Base-by-base conservation (phyloP, 108 stramenopile species). In the Conticribra weissflogii region DNA sequence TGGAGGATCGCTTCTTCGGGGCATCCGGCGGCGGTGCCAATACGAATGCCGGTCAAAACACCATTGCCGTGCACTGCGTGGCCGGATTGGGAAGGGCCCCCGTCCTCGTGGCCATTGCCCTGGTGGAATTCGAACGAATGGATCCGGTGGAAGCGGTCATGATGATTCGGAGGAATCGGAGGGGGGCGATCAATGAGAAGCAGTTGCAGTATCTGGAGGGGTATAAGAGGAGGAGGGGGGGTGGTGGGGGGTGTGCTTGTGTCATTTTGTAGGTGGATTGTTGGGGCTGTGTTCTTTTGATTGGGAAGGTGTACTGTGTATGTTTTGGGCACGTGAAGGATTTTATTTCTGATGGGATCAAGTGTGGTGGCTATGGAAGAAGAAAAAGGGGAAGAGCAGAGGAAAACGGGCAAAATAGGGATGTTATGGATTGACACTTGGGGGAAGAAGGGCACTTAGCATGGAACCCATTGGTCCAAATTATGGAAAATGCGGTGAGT, bases 11-110 rank as follows among this genome's bases (percentile, higher is more conserved):
- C 0, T 96, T 97, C 74, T 91, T 76, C 60, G 53, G 55, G 2
- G 23, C 29, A 14, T 23, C 17, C 22, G 58, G 17, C 50, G 33
- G 52, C 14, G 54, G 56, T 23, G n/a, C 15, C 22, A 65, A 51
- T 34, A 49, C 32, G 17, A 33, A 54, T 21, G 21, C 17, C 4
- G 21, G 21, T 48, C 0, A 33, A 5, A 48, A 47, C 3, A 76
- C 91, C 24, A 93, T 99, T 63, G 97, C 97, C n/a, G 96, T 98
- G 12, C 98, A 99, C 80, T 99, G 98, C 69, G 96, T 99, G 3
- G 98, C 98, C 1, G 98, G 98, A 1, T 85, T 99, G 53, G 98
- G 98, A 7, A 80, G 98, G 17, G 98, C 98, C 17, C 98, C 98
- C 0, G 96, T 97, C 24, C 81, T 99, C 71, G 98, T 99, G 22